Evolutionary conservation across 441 rosid species (phyloP), one percentile per base, ranked within the genome.

Genomic region (Isatis lusitanica): DNA sequence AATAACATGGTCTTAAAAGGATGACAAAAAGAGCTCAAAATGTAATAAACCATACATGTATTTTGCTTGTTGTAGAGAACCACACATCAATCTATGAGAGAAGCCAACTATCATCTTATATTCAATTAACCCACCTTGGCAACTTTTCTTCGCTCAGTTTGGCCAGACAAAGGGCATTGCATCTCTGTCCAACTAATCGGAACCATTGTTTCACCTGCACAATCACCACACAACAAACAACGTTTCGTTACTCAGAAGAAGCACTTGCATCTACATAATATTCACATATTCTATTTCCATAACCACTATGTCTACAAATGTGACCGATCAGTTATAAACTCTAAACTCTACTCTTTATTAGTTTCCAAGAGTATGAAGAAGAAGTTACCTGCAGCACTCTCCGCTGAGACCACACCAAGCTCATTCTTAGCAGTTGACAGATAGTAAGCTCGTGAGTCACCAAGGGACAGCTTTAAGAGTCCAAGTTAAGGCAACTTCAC

Each of bases 121-220:
- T 52, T 73, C 81, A 85, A 72, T 73, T 83, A 63, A 40, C 82
- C 88, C 12, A 85, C 89, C 70, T 92, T 88, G 7, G 98, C 98
- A 50, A 94, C 97, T 82, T 94, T 94, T 77, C 97, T 85, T 50
- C 68, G 83, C 89, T 92, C 96, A 0, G 82, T 85, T 84, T 92
- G 98, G 46, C 97, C 88, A 0, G 96, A 89, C 84, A 87, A 59
- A 3, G 97, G 96, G 68, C 98, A 92, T 66, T 90, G 97, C 98
- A 94, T 87, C 85, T 94, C 94, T 0, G 93, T 94, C 97, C 98
- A 94, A 72, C 94, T 94, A 64, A 89, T 73, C 0, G 97, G 98
- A 64, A 92, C 88, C 97, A 94, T 85, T 52, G 97, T 78, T 73
- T 83, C 97, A 17, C 97, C 98, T 90, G 70, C 58, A 70, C 51